Evolutionary conservation across 352 stramenopile genomes (phyloP), one percentile per base, ranked within the genome.

Genomic region (Phytophthora hybrid): DNA sequence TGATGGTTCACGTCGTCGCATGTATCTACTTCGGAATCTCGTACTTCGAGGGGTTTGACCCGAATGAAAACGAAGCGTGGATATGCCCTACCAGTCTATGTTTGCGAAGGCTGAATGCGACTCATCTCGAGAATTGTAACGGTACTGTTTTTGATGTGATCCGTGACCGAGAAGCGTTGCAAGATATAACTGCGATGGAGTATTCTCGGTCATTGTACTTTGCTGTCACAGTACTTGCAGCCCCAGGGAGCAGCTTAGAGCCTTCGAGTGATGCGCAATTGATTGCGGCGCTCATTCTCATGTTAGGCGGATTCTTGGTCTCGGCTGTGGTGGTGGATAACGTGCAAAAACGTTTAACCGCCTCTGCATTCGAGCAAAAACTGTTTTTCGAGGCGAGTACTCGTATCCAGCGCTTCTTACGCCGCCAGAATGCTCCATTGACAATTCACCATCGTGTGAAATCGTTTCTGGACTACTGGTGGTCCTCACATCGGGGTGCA

Each of bases 391-490:
- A 76, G 1, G 82, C 69, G 2, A 77, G 82, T 1, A 79, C 80
- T 6, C 67, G 76, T 9, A 90, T 90, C 51, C 76, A 86, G 49
- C 73, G 74, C n/a, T 90, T 90, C 52, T 57, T 90, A 10, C 66
- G 75, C 5, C 78, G 78, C 1, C 82, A 90, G 47, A 86, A 79
- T 13, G 80, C 80, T 0, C 80, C 82, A 6, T 44, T 80, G 6
- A 67, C 69, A 1, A 78, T 90, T 29, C 69, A 86, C n/a, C 76
- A 80, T 6, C 76, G 82, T 2, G 80, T 88, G 0, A 83, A 86
- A 41, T 75, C 82, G 1, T 90, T 86, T 39, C 53, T 90, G 14
- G 82, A 90, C 57, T 90, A 85, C 68, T 88, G 82, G 82, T 90
- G 82, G 82, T 84, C 78, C 0, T 80, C 80, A 0, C 82, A 90